Evolutionary conservation across 331 rosid species (phyloP), one percentile per base, ranked within the genome.

Genomic region (Prunus yedoensis): DNA sequence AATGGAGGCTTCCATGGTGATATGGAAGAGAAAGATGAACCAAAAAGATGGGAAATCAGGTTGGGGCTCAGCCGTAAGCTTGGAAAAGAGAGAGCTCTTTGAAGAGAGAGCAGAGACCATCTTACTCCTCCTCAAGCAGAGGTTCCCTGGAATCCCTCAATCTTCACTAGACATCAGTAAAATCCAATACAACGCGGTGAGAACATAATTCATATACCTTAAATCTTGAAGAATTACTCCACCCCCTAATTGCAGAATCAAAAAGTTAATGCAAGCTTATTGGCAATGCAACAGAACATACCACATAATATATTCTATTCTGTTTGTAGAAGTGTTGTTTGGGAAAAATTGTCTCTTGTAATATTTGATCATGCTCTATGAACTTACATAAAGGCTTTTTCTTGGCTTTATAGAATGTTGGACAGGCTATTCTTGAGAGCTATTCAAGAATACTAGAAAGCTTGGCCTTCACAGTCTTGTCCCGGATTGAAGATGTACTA

Each of bases 51-150:
- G 86, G 11, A 95, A 95, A 85, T 90, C 99, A 35, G 69, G 87
- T 45, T 95, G 98, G 99, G 91, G 94, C 62, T 92, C 99, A 18
- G 97, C 93, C n/a, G 94, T 95, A 68, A 95, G 99, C 73, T 32
- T 92, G 77, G 99, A 92, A 70, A 95, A 95, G 78, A 92, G 99
- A 81, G 98, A 92, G 71, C 89, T 89, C 23, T 95, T 95, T 78
- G 99, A 95, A 88, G 99, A 92, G 78, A 89, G 99, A 80, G 98
- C 97, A 63, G 99, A 95, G 87, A 95, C 98, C 27, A 95, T 95
- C 81, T 83, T 95, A 76, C 84, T 92, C 72, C 86, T 92, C 74
- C 72, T 95, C 60, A 95, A 95, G 74, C 99, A 95, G 46, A 86
- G 94, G 41, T 95, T 90, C 68, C 99, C 99, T 0, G 99, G 99